Conservation (phyloP, 345 rosid species). For the Syzygium grande region DNA sequence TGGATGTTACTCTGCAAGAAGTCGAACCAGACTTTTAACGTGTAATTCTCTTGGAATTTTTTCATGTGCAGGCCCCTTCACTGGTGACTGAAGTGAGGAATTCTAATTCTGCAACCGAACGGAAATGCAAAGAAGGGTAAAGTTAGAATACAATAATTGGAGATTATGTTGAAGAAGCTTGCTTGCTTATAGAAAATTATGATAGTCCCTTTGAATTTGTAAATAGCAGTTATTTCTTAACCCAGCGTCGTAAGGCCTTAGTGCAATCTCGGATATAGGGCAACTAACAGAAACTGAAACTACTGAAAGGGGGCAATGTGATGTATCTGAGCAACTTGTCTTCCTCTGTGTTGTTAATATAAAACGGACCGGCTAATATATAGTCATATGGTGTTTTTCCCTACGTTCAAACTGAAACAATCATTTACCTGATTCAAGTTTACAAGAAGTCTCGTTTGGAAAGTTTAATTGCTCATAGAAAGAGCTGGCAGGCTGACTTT, state of each 20-base stretch:
- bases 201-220: neutral
- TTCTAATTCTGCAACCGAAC: conserved; percentile 24
- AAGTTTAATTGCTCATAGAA: neutral
- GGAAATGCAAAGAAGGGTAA: conserved; percentile 65
- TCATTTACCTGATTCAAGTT: neutral
- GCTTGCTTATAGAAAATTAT: neutral
- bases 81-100: conserved; percentile 26
- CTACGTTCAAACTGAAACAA: neutral
- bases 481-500: neutral
- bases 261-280: neutral
- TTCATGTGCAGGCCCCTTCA: conserved; percentile 26
- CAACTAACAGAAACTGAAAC: neutral
- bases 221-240: neutral
- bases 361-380: neutral
- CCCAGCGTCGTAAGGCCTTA: neutral
- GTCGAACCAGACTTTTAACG: neutral
- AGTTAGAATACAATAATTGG: neutral
- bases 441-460: neutral
- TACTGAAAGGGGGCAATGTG: neutral
- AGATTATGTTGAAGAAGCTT: neutral
- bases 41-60: neutral
- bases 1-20: neutral
- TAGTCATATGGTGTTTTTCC: neutral
- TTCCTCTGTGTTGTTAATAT: neutral
- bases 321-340: neutral